phyloP scores from a whole-genome alignment of 257 asterid genomes.

The Vinca minor region DNA sequence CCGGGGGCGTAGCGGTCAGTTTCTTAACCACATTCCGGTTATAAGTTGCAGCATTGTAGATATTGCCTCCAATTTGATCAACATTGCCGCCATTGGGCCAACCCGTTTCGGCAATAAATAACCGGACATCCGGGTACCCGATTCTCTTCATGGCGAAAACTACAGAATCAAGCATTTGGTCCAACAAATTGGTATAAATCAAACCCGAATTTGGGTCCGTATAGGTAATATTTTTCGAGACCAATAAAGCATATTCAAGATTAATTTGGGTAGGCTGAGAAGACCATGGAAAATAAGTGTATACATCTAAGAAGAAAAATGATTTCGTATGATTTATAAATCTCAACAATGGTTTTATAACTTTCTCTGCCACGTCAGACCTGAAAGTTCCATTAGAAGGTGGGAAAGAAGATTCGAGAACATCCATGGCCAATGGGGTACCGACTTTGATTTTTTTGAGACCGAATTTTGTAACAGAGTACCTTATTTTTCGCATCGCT shows the following conservation, averaged over 20 bases:
- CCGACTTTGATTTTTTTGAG: conserved; percentile 59
- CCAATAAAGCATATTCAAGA: conserved; percentile 64
- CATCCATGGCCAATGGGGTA: conserved; percentile 79
- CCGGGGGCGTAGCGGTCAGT: conserved; percentile 41
- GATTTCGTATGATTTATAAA: conserved; percentile 66
- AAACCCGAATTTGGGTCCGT: conserved; percentile 64
- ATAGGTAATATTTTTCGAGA: conserved; percentile 40
- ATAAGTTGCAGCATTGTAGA: conserved; percentile 73
- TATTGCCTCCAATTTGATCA: conserved; percentile 63
- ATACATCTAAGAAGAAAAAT: conserved; percentile 70
- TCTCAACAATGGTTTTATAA: conserved; percentile 51
- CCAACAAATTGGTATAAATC: conserved; percentile 54
- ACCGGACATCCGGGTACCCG: conserved; percentile 63
- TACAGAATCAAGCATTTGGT: conserved; percentile 73
- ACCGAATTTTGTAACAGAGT: conserved; percentile 45
- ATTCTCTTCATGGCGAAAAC: conserved; percentile 57
- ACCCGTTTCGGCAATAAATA: conserved; percentile 82
- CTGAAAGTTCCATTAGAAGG: conserved; percentile 77
- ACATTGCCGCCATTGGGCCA: conserved; percentile 80
- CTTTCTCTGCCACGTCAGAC: conserved; percentile 40
- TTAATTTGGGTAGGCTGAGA: conserved; percentile 42
- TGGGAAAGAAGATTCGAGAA: conserved; percentile 64
- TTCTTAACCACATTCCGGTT: conserved; percentile 64
- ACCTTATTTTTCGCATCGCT: conserved; percentile 63
- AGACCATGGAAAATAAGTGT: conserved; percentile 77